Evolutionary conservation across 139 green algal species (phyloP).

Genomic region (Chlorella sorokiniana): DNA sequence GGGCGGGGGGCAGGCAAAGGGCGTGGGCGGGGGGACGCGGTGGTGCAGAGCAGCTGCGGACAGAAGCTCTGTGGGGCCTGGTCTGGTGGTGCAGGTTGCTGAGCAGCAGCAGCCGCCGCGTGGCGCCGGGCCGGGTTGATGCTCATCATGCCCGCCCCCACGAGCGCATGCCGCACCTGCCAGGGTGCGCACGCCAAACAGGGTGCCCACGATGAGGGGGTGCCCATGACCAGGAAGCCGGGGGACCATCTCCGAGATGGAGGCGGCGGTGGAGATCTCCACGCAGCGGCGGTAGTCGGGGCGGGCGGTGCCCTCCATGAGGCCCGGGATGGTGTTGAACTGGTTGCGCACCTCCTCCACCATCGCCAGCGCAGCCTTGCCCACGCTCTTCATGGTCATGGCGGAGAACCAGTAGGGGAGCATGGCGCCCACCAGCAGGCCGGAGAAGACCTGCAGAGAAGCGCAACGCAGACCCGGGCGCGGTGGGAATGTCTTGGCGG

Average conservation of each 20-base stretch:
- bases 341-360: slow-evolving; percentile 87
- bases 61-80: too few relatives aligned
- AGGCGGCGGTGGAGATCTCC: slow-evolving; percentile 90
- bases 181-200: slow-evolving; percentile 60
- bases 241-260: slow-evolving; percentile 95
- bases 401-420: slow-evolving; percentile 98
- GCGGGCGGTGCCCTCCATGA: slow-evolving; percentile 92
- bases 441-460: slow-evolving; percentile 87
- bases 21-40: too few relatives aligned
- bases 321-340: slow-evolving; percentile 90
- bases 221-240: slow-evolving; percentile 91
- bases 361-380: slow-evolving; percentile 89
- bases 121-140: background rate
- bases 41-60: too few relatives aligned
- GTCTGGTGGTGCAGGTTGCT: too few relatives aligned
- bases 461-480: too few relatives aligned
- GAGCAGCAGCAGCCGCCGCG: too few relatives aligned
- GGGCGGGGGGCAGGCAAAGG: too few relatives aligned
- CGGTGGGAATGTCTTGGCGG: too few relatives aligned
- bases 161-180: slow-evolving; percentile 3
- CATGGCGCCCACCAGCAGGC: slow-evolving; percentile 95
- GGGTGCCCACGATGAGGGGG: slow-evolving; percentile 74
- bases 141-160: background rate
- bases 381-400: slow-evolving; percentile 99
- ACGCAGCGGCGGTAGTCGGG: slow-evolving; percentile 92